phyloP scores from a whole-genome alignment of 768 basidiomycete species.

The Suillus placidus region DNA sequence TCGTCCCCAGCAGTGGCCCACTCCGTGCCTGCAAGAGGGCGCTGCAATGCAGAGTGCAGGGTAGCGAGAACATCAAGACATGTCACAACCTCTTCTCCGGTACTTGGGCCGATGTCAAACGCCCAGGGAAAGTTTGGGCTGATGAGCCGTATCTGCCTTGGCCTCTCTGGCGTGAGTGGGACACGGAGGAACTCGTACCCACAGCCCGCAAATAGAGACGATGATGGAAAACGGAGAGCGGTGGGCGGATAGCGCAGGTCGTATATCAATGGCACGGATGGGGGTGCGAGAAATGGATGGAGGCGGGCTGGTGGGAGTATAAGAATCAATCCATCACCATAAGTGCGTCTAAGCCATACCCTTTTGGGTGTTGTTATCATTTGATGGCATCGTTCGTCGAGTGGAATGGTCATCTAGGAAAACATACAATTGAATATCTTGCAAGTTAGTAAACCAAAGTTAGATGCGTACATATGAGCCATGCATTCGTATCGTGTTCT shows the following conservation, averaged over 20 bases:
- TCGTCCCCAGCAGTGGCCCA: conserved; percentile 7
- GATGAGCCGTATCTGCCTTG: conserved; percentile 8
- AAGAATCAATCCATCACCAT: neutral
- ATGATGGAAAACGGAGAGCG: conserved; percentile 2
- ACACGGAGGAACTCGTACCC: neutral
- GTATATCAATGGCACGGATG: conserved; percentile 2
- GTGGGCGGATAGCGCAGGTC: conserved; percentile 8
- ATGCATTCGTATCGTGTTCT: neutral
- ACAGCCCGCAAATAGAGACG: conserved; percentile 1
- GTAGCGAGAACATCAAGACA: conserved; percentile 9
- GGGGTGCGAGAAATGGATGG: neutral
- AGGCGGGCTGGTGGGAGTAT: neutral
- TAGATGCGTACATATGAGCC: neutral
- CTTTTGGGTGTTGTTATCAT: neutral
- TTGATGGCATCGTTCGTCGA: neutral
- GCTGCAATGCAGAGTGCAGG: conserved; percentile 7
- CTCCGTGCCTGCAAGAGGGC: conserved; percentile 4
- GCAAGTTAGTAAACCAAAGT: neutral
- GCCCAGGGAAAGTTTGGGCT: conserved; percentile 13
- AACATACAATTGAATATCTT: neutral
- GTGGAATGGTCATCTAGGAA: neutral
- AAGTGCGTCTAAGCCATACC: neutral
- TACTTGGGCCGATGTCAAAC: conserved; percentile 2
- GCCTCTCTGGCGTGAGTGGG: conserved; percentile 3
- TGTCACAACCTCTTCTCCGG: neutral